Evolutionary conservation across 2,329 filamentous ascomycete species (phyloP), one percentile per base, ranked within the genome.

Genomic region (Fusarium mexicanum): DNA sequence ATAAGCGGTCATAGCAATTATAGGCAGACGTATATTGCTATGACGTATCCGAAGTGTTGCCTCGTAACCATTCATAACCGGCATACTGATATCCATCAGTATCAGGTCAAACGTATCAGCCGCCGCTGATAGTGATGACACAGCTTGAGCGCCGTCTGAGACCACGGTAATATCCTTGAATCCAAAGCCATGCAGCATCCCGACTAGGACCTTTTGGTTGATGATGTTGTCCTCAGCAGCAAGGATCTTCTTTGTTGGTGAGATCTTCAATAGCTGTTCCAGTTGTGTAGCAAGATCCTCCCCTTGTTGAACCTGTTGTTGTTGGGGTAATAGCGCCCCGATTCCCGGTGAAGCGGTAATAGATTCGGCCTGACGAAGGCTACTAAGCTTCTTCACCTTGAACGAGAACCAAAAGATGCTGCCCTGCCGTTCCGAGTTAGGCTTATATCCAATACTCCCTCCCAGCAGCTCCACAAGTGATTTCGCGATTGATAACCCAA

Each of bases 31-130:
- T 46, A 64, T 38, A 5, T 59, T 47, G 9, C 20, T 64, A 9
- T n/a, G 31, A 2, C 62, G 58, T 53, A 65, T 65, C 7, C 33
- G 22, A 12, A 24, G 31, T 8, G 62, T 64, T 20, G 62, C 62
- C 38, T 65, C 62, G 7, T 65, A 65, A 0, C 62, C 62, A n/a
- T 65, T 65, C 62, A 65, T 65, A 1, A 65, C 22, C 0, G 62
- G 62, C 62, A 65, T 65, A 13, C 62, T 65, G 17, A 65, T 65
- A 35, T 65, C 62, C 62, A 65, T 65, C 4, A 65, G 59, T 44
- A 65, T 29, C 2, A 65, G 16, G 37, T 65, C 62, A 31, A 54
- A 65, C 0, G 14, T 5, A 7, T 33, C 6, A 1, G 46, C 8
- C 4, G 18, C 33, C 6, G 22, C 22, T 2, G 35, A 24, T 5